Base-by-base conservation (phyloP, 805 yeast genomes). In the Candida railenensis region DNA sequence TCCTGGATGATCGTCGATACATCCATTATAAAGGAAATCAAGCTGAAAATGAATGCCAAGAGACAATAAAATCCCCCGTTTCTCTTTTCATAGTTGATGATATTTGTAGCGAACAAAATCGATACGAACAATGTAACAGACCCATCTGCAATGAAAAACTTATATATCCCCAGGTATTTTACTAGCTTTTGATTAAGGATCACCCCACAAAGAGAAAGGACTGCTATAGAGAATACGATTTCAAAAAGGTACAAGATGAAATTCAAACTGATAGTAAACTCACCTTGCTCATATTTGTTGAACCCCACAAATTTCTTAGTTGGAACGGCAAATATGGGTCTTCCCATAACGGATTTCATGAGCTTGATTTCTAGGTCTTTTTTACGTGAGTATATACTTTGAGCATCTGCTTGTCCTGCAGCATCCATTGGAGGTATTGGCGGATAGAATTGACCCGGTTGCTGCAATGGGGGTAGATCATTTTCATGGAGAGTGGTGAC, bases 61-160 rank as follows among this genome's bases (percentile, higher is more conserved):
- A 66, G 45, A 43, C 75, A 69, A 46, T 70, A 72, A 44, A 71
- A 67, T 22, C 71, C 64, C 2, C 76, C 76, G 46, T 69, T 69
- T 44, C 73, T 52, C 44, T 53, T 61, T 44, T 70, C 77, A 46
- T 66, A 72, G 44, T 64, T 65, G 43, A 73, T 60, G n/a, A 68
- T 48, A n/a, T 61, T 62, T 16, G 64, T 57, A 22, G 73, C 56
- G 49, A 73, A 70, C 28, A 69, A 49, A 2, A 71, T 42, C 2
- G 75, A 62, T 11, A 67, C 62, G 2, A 60, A 55, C 3, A 69
- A 51, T 11, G 72, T 58, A 34, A 72, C 54, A 3, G 63, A 53
- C 3, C 67, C 62, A 45, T 63, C 65, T 1, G 74, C 71, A 30
- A 73, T 65, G 49, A 72, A 63, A 48, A 63, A 73, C 30, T 62